phyloP scores from a whole-genome alignment of 176 grass and related monocot species.

The Oryza officinalis region DNA sequence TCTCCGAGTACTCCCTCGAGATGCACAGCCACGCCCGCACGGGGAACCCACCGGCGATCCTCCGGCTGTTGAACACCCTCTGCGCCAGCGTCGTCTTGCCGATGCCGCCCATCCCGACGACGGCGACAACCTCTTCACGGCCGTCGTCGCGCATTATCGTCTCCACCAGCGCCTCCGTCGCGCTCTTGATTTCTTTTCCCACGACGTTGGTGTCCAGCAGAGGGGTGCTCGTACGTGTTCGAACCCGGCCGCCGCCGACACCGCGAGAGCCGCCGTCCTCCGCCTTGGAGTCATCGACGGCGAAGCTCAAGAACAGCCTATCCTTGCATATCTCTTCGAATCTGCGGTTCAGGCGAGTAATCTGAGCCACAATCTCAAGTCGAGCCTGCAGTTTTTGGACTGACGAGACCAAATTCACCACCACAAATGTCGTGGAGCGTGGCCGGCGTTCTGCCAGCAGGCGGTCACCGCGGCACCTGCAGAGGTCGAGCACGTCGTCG shows the following conservation, averaged over 20 bases:
- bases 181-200: background rate
- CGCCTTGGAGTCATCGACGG: background rate
- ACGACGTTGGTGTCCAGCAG: background rate
- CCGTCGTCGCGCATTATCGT: background rate
- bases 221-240: background rate
- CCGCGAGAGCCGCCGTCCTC: background rate
- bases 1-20: too few relatives aligned
- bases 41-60: too few relatives aligned
- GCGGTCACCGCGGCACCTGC: background rate
- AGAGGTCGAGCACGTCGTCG: background rate
- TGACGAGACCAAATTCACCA: background rate
- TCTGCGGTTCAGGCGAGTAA: background rate
- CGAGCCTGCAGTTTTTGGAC: background rate
- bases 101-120: background rate
- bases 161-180: background rate
- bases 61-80: too few relatives aligned
- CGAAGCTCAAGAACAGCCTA: background rate
- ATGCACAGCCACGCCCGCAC: too few relatives aligned
- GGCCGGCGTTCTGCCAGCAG: background rate
- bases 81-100: too few relatives aligned
- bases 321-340: background rate
- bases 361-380: background rate
- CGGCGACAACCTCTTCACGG: background rate
- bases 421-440: too few relatives aligned
- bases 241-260: background rate